These are phyloP conservation scores for Thermochaetoides thermophila DNA, from an alignment of 495 filamentous ascomycete genomes.

Conservation along the genomic window DNA sequence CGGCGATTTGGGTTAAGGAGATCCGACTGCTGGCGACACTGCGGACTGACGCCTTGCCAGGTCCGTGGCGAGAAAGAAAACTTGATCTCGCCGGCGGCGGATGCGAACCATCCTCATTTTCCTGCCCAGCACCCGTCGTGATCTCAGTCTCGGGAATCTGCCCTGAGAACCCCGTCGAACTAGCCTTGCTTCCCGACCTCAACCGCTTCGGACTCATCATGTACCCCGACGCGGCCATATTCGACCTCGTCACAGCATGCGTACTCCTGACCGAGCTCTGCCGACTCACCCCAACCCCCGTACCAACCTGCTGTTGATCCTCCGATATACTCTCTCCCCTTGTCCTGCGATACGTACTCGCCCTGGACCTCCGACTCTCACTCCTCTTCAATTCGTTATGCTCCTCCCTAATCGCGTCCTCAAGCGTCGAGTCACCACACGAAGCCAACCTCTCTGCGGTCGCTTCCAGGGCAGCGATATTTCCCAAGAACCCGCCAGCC, in stretches of 20 bases:
- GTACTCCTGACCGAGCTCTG: no score
- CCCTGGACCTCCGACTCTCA: slow-evolving; percentile 45
- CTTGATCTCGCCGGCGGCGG: no score
- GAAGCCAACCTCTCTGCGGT: slow-evolving; percentile 69
- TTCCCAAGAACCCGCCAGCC: slow-evolving; percentile 57
- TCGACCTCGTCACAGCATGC: no score
- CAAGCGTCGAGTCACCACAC: slow-evolving; percentile 66
- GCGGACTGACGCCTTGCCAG: slow-evolving; percentile 30
- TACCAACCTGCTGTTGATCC: slow-evolving; percentile 23
- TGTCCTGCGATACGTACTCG: no score
- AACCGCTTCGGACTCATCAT: no score
- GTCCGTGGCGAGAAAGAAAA: slow-evolving; percentile 27
- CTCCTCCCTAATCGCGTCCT: slow-evolving; percentile 65
- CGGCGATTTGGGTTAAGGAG: slow-evolving; percentile 31
- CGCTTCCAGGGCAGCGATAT: slow-evolving; percentile 70
- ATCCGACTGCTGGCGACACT: slow-evolving; percentile 29
- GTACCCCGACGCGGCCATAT: no score
- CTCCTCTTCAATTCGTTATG: slow-evolving; percentile 61
- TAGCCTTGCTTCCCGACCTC: slow-evolving; percentile 42
- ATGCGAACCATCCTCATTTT: no score
- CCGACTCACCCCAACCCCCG: no score
- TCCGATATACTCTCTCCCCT: no score
- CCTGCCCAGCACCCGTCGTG: no score
- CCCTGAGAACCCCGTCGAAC: slow-evolving; percentile 14
- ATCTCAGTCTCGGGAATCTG: slow-evolving; percentile 2